These are phyloP conservation scores for Jamesozyma hellenica DNA, from an alignment of 805 yeast genomes.

Conservation along the genomic window DNA sequence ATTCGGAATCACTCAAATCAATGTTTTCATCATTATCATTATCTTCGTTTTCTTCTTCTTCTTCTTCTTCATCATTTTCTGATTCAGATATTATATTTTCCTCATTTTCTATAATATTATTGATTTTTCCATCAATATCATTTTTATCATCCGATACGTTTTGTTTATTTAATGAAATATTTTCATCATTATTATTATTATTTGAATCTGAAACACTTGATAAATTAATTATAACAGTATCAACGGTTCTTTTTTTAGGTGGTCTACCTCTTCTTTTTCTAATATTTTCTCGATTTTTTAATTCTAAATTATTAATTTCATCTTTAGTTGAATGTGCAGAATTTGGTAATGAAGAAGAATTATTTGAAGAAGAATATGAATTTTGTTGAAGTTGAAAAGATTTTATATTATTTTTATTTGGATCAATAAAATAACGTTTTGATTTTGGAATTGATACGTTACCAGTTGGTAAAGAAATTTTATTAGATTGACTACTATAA, in stretches of 20 bases:
- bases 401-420: slow-evolving; percentile 3
- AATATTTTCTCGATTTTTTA: neutral
- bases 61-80: slow-evolving; percentile 3
- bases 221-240: slow-evolving; percentile 15
- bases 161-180: no score
- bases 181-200: neutral
- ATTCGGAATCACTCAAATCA: no score
- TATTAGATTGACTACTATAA: slow-evolving; percentile 6
- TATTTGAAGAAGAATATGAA: no score
- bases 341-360: neutral
- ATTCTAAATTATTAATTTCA: neutral
- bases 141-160: neutral
- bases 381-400: no score
- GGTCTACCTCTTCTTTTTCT: slow-evolving; percentile 29
- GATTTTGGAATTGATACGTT: slow-evolving; percentile 23
- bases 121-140: slow-evolving; percentile 6
- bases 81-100: slow-evolving; percentile 1
- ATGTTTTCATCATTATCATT: neutral
- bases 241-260: slow-evolving; percentile 26
- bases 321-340: neutral
- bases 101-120: slow-evolving; percentile 25
- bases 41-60: slow-evolving; percentile 3
- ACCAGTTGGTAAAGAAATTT: slow-evolving; percentile 22
- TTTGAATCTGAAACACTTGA: no score
- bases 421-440: slow-evolving; percentile 26